Base-by-base conservation (phyloP, 306 rosid genomes). In the Adenanthera pavonina region DNA sequence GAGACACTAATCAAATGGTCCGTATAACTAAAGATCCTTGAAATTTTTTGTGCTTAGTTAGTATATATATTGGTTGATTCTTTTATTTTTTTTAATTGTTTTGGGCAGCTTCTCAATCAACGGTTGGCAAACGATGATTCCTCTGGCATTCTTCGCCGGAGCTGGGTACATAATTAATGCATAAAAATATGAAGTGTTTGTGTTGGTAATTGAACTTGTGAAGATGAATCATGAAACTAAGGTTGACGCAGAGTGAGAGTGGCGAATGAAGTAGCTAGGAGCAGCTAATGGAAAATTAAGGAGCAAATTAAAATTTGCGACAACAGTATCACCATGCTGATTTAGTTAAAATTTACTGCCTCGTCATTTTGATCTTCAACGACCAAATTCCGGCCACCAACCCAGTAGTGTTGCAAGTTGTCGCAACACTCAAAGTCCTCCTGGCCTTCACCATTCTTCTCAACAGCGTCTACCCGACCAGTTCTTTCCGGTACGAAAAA, bases 121-220 rank as follows among this genome's bases (percentile, higher is more conserved):
- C 35, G 87, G 88, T 2, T 86, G 88, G 90, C 90, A 89, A 80
- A 56, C 84, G 84, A 89, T 89, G 92, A 77, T 89, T 78, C 92
- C 86, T 48, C n/a, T 86, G 12, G 88, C 81, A n/a, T 89, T 89
- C 78, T 74, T 89, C 14, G 92, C 92, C 1, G 92, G 85, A 20
- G 14, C 84, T 11, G 90, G 90, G 92, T 89, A 81, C 25, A 2
- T n/a, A 15, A 0, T 3, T 53, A n/a, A n/a, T n/a, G n/a, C n/a
- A n/a, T n/a, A n/a, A n/a, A n/a, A n/a, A n/a, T n/a, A n/a, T n/a
- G n/a, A n/a, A n/a, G n/a, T n/a, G n/a, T n/a, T n/a, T n/a, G n/a
- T n/a, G n/a, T n/a, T n/a, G n/a, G n/a, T n/a, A n/a, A n/a, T n/a
- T n/a, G n/a, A n/a, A n/a, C n/a, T n/a, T n/a, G n/a, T n/a, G n/a